Conservation (phyloP, 2,329 filamentous ascomycete genomes). For the Fusarium sp. region DNA sequence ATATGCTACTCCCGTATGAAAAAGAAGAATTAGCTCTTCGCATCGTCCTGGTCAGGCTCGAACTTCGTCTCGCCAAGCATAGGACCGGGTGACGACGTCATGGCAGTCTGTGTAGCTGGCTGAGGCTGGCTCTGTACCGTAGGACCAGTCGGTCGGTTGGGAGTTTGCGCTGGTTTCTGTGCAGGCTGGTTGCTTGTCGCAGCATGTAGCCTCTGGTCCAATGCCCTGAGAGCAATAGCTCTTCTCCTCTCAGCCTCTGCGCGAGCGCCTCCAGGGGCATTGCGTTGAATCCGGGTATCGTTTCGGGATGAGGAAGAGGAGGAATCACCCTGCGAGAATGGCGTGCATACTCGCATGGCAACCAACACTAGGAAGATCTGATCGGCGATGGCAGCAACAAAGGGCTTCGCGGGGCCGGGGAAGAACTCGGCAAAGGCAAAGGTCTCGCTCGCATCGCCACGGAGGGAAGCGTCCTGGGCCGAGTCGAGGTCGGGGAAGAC, state of each 20-base stretch:
- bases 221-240: conserved; percentile 88
- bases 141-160: conserved; percentile 64
- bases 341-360: conserved; percentile 82
- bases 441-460: conserved; percentile 94
- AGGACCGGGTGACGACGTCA: conserved; percentile 67
- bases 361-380: conserved; percentile 81
- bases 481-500: conserved; percentile 78
- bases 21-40: conserved; percentile 49
- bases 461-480: conserved; percentile 74
- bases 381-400: conserved; percentile 79
- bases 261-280: conserved; percentile 77
- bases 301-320: conserved; percentile 69
- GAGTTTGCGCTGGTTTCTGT: conserved; percentile 52
- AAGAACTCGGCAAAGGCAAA: conserved; percentile 98
- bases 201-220: conserved; percentile 93
- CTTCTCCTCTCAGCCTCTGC: conserved; percentile 93
- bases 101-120: conserved; percentile 69
- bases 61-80: conserved; percentile 81
- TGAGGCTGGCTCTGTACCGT: conserved; percentile 71
- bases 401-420: conserved; percentile 84
- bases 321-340: conserved; percentile 87
- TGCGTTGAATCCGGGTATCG: conserved; percentile 67
- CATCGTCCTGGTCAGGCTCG: conserved; percentile 72
- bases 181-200: conserved; percentile 71
- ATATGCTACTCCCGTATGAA: background rate